These are phyloP conservation scores for Diaporthe vexans DNA, from an alignment of 2,329 filamentous ascomycete species.

Conservation along the genomic window DNA sequence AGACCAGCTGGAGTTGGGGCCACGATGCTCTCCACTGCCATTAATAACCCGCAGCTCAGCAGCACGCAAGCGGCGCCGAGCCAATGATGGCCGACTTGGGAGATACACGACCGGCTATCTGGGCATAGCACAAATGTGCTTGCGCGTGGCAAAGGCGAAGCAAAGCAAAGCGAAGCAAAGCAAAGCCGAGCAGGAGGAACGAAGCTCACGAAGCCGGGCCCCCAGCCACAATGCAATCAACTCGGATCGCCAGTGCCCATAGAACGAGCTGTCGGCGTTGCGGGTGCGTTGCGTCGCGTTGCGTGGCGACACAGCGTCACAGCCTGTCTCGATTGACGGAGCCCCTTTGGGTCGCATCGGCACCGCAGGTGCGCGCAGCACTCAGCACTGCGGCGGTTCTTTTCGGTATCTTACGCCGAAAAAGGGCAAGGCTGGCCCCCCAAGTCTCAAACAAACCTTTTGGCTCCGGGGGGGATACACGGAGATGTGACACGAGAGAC, in stretches of 20 bases:
- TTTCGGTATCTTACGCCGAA: constrained; percentile 30
- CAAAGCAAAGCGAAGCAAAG: not conserved
- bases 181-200: not conserved
- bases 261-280: constrained; percentile 29
- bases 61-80: constrained; percentile 37
- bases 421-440: constrained; percentile 28
- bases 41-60: constrained; percentile 36
- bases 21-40: constrained; percentile 21
- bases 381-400: constrained; percentile 26
- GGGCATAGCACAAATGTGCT: constrained; percentile 29
- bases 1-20: constrained; percentile 37
- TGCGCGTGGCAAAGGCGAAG: constrained; percentile 31
- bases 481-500: constrained; percentile 27
- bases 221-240: constrained; percentile 36
- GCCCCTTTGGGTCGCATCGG: constrained; percentile 29
- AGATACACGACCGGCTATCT: constrained; percentile 21
- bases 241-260: constrained; percentile 36
- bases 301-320: constrained; percentile 34
- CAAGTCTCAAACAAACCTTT: constrained; percentile 34
- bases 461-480: constrained; percentile 5
- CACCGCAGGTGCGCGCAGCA: constrained; percentile 18
- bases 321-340: constrained; percentile 35
- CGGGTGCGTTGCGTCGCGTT: constrained; percentile 31
- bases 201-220: constrained; percentile 31
- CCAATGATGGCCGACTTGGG: constrained; percentile 20